Evolutionary conservation across 495 filamentous ascomycete species (phyloP).

Genomic region (Cladorrhinum samala): DNA sequence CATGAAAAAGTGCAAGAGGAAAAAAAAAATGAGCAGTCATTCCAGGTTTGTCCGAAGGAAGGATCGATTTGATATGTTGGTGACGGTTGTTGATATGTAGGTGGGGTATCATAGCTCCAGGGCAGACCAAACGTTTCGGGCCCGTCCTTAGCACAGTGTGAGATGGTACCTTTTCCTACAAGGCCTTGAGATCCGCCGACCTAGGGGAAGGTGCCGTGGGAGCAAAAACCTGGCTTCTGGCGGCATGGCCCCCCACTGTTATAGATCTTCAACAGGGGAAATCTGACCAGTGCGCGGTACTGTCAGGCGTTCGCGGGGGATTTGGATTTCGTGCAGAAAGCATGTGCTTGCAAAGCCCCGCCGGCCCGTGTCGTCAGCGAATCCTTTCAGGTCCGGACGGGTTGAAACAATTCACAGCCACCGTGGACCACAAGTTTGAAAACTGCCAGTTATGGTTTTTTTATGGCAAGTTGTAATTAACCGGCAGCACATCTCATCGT

Average conservation of each 20-base stretch:
- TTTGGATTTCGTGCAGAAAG: constrained; percentile 3
- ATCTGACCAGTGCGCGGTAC: background rate
- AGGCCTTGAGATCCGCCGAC: background rate
- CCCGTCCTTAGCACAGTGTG: background rate
- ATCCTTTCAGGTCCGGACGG: background rate
- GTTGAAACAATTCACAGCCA: background rate
- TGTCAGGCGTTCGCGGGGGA: background rate
- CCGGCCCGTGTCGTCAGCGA: background rate
- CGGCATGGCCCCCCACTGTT: background rate
- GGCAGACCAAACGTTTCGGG: background rate
- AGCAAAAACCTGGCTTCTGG: too few relatives aligned
- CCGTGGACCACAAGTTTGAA: too few relatives aligned
- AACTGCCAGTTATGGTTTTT: too few relatives aligned
- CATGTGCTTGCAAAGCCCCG: background rate
- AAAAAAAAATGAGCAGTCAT: too few relatives aligned
- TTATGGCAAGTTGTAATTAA: too few relatives aligned
- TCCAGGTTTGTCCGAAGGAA: too few relatives aligned
- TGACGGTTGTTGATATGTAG: background rate
- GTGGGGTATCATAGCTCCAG: background rate
- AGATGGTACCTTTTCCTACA: background rate
- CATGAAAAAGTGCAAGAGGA: too few relatives aligned
- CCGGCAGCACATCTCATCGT: too few relatives aligned
- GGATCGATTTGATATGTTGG: background rate
- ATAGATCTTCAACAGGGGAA: background rate
- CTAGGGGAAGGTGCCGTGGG: background rate